A percentile compares a stretch with the other conserved stretches of the same genome.
phyloP scores from a whole-genome alignment of 208 protist genomes.

The Leishmania guyanensis region DNA sequence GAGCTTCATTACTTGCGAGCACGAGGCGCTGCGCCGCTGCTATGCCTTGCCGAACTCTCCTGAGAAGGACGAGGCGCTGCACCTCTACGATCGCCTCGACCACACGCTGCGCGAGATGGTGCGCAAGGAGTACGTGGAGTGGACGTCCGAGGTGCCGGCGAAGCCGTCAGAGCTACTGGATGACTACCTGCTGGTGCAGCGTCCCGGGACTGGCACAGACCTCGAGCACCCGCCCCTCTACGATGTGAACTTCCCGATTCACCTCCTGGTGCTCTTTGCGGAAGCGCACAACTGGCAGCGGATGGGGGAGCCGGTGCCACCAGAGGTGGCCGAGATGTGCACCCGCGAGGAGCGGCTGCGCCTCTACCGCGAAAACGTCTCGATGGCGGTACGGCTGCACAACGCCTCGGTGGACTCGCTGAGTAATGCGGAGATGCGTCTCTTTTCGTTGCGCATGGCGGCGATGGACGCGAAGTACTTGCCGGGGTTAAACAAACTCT shows the following conservation, averaged over 20 bases:
- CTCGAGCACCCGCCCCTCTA: conserved; percentile 71
- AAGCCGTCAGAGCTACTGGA: conserved; percentile 88
- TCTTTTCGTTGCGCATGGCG: conserved; percentile 94
- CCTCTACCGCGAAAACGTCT: conserved; percentile 96
- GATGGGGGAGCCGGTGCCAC: conserved; percentile 89
- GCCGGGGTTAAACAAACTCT: conserved; percentile 93
- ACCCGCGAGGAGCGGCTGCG: conserved; percentile 91
- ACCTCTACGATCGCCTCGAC: conserved; percentile 77
- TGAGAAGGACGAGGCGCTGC: conserved; percentile 81
- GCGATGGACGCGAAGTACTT: conserved; percentile 92
- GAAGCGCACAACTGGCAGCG: conserved; percentile 95
- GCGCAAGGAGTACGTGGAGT: conserved; percentile 75
- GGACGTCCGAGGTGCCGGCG: conserved; percentile 66
- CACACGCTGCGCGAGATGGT: conserved; percentile 84
- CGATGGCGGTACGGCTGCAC: conserved; percentile 94
- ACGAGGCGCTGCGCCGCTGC: conserved; percentile 66
- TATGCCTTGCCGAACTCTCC: conserved; percentile 86
- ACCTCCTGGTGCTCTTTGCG: conserved; percentile 93
- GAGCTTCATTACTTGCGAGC: conserved; percentile 53
- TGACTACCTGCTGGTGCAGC: conserved; percentile 78
- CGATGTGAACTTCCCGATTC: conserved; percentile 94
- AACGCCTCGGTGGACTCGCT: conserved; percentile 94
- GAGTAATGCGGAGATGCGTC: conserved; percentile 87
- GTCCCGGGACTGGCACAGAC: conserved; percentile 46
- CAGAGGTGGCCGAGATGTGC: conserved; percentile 87